Conservation (phyloP, 148 eudicot genomes). For the Drosera capensis region DNA sequence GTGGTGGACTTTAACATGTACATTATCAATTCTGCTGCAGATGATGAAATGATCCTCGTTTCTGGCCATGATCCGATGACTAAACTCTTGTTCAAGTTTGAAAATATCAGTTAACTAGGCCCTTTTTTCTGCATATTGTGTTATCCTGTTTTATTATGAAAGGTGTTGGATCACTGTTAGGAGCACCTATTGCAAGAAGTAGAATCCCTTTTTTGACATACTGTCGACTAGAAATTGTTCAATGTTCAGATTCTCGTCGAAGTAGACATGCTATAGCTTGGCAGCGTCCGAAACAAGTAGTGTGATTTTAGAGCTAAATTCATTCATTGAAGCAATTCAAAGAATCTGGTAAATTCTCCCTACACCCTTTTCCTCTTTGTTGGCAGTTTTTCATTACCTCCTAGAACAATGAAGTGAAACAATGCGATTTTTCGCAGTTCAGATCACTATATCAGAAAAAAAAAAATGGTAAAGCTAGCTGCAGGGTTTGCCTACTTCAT, state of each 20-base stretch:
- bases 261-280: not conserved
- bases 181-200: not conserved
- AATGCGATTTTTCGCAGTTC: conserved; percentile 1
- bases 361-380: not conserved
- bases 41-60: conserved; percentile 5
- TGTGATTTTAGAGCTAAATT: conserved; percentile 9
- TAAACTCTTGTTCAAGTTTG: conserved; percentile 4
- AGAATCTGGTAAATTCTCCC: not conserved
- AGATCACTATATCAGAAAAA: conserved; percentile 3
- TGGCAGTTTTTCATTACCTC: not conserved
- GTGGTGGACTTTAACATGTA: conserved; percentile 5
- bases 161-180: not conserved
- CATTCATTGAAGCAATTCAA: conserved; percentile 5
- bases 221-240: not conserved
- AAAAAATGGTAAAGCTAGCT: not conserved
- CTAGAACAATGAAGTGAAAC: not conserved
- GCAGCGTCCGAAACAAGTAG: conserved; percentile 10
- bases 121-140: not conserved
- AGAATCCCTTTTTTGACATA: not conserved
- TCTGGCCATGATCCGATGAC: conserved; percentile 6
- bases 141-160: not conserved
- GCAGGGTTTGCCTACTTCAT: conserved; percentile 2
- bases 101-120: conserved; percentile 1
- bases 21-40: conserved; percentile 1
- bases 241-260: conserved; percentile 1